These are phyloP conservation scores for Pseudogymnoascus sp. DNA, from an alignment of 2,329 filamentous ascomycete genomes.

Conservation along the genomic window DNA sequence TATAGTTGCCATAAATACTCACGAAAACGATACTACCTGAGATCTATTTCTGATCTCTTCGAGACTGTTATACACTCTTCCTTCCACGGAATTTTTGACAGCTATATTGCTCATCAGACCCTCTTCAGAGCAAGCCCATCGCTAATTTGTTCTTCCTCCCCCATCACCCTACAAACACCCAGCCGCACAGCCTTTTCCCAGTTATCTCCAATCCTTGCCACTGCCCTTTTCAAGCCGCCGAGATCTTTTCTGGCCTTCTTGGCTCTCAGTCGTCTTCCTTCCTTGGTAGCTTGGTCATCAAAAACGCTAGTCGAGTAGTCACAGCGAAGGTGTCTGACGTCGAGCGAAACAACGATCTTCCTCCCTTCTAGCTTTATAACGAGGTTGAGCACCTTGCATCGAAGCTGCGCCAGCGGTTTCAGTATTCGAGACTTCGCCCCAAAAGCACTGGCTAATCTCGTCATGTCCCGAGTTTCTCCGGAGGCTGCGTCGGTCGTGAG, in stretches of 20 bases:
- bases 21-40: no score
- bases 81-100: no score
- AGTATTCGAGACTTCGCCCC: slow-evolving; percentile 17
- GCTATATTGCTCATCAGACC: neutral
- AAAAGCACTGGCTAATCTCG: slow-evolving; percentile 24
- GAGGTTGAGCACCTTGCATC: slow-evolving; percentile 20
- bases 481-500: slow-evolving; percentile 14
- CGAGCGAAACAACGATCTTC: slow-evolving; percentile 15
- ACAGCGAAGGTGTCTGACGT: slow-evolving; percentile 6
- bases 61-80: no score
- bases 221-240: slow-evolving; percentile 17
- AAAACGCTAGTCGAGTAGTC: neutral
- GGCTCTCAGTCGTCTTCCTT: slow-evolving; percentile 9
- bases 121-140: neutral
- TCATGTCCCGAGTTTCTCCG: slow-evolving; percentile 13
- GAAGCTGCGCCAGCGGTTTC: slow-evolving; percentile 16
- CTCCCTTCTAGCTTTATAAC: slow-evolving; percentile 19
- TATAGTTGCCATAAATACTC: no score
- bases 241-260: slow-evolving; percentile 14
- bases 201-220: slow-evolving; percentile 20
- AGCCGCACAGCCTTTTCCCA: slow-evolving; percentile 15
- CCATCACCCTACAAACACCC: slow-evolving; percentile 15
- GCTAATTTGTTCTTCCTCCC: neutral
- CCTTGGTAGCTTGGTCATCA: slow-evolving; percentile 9
- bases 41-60: neutral